Evolutionary conservation across 2,329 filamentous ascomycete species (phyloP), one percentile per base, ranked within the genome.

Genomic region (Pyrenochaeta sp.): DNA sequence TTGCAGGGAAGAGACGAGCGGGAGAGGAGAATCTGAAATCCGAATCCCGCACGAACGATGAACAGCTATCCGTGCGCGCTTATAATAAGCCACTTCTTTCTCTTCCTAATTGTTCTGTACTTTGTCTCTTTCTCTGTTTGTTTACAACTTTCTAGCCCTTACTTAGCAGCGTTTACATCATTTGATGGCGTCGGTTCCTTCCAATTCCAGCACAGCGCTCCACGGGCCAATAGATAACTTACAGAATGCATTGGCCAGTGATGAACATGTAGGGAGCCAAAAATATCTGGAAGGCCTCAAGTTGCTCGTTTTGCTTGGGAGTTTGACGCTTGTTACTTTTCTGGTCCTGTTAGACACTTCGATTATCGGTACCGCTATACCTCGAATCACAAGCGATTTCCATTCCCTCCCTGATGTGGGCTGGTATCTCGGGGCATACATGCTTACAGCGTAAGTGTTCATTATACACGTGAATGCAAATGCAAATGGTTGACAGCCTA

Each of bases 341-440:
- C 46, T 70, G 7, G 49, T 68, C 4, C 33, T 69, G 15, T 48
- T 72, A 2, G 66, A 70, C 41, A 63, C 57, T 14, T 58, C 64
- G 10, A 72, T 72, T 29, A 49, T 72, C 18, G 61, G 65, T n/a
- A 69, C 66, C 7, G 67, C 67, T 1, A 67, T 69, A 20, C 66
- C 66, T 2, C 49, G 43, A 5, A 70, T 70, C 10, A 70, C 67
- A 7, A 60, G 46, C 11, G 47, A 69, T 1, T 71, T 70, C 48
- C 59, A 65, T 15, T 61, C 64, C 2, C 61, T 70, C 1, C 15
- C 51, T 18, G 68, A 71, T 39, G 55, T 66, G 0, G 68, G 66
- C 5, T 71, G 66, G 68, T 71, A 71, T 17, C 45, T 58, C 7
- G 57, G 60, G 5, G 61, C 64, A 2, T 71, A 68, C 49, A 58